Conservation (phyloP, 1,284 basidiomycete genomes). For the Ustilago bromivora region DNA sequence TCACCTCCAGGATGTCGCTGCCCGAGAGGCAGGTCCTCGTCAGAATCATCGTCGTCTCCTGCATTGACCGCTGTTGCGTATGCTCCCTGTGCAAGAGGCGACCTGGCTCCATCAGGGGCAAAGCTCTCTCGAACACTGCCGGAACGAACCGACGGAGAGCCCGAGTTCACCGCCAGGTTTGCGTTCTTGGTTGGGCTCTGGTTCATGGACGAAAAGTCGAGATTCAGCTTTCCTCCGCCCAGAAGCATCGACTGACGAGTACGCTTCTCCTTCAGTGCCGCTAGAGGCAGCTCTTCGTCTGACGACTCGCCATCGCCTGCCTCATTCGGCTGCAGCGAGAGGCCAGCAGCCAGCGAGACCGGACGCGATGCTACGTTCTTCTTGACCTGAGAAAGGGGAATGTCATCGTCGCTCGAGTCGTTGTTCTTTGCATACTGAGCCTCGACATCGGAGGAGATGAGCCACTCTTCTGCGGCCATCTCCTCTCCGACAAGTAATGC, state of each 20-base stretch:
- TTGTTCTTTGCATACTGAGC: conserved; percentile 14
- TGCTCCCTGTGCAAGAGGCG: conserved; percentile 7
- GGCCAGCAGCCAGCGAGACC: conserved; percentile 38
- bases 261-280: conserved; percentile 57
- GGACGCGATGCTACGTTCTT: conserved; percentile 48
- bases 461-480: conserved; percentile 49
- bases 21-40: conserved; percentile 60
- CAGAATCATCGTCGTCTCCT: conserved; percentile 48
- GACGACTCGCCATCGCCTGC: conserved; percentile 43
- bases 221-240: conserved; percentile 49
- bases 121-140: conserved; percentile 14
- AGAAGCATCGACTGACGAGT: conserved; percentile 38
- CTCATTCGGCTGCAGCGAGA: conserved; percentile 14
- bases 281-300: conserved; percentile 58
- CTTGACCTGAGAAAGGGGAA: conserved; percentile 58
- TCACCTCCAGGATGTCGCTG: conserved; percentile 48
- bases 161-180: conserved; percentile 5
- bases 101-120: conserved; percentile 1
- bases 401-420: conserved; percentile 54
- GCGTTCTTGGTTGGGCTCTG: conserved; percentile 10
- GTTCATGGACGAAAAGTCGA: conserved; percentile 40
- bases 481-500: conserved; percentile 34
- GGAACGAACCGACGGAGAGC: conserved; percentile 17
- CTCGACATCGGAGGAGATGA: conserved; percentile 45
- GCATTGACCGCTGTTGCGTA: not conserved